Conservation (phyloP, 2,329 filamentous ascomycete species). For the Talaromyces islandicus region DNA sequence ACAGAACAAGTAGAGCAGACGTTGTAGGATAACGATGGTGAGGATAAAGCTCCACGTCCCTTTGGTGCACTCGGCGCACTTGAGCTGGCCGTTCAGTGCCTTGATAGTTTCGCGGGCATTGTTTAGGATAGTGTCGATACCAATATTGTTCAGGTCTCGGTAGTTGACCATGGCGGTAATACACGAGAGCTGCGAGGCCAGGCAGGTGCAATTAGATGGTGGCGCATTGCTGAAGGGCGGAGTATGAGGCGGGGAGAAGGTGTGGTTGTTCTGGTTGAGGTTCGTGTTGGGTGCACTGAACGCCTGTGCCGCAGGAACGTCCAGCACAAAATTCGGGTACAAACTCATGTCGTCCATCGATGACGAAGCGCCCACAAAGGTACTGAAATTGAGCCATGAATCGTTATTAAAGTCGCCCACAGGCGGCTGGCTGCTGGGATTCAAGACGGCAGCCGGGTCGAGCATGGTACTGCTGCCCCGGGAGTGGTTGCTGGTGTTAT, state of each 20-base stretch:
- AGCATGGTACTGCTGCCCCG: background rate
- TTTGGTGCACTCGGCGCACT: background rate
- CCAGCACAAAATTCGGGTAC: background rate
- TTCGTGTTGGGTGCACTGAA: background rate
- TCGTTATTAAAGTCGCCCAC: background rate
- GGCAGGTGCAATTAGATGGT: background rate
- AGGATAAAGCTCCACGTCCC: background rate
- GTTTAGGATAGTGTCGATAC: background rate
- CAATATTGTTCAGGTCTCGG: background rate
- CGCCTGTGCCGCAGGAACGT: background rate
- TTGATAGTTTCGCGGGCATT: background rate
- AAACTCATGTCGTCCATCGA: background rate
- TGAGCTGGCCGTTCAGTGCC: background rate
- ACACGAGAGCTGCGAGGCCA: background rate
- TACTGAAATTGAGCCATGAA: background rate
- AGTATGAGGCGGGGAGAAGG: background rate
- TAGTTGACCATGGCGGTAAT: background rate
- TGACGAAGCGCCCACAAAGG: background rate
- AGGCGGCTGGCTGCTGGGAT: background rate
- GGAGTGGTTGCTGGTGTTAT: background rate
- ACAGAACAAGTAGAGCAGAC: background rate
- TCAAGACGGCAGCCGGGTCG: background rate
- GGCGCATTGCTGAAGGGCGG: background rate
- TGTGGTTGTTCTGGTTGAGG: background rate
- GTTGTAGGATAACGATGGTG: background rate